Base-by-base conservation (phyloP, 2,329 filamentous ascomycete species). In the Coniochaeta sp. region DNA sequence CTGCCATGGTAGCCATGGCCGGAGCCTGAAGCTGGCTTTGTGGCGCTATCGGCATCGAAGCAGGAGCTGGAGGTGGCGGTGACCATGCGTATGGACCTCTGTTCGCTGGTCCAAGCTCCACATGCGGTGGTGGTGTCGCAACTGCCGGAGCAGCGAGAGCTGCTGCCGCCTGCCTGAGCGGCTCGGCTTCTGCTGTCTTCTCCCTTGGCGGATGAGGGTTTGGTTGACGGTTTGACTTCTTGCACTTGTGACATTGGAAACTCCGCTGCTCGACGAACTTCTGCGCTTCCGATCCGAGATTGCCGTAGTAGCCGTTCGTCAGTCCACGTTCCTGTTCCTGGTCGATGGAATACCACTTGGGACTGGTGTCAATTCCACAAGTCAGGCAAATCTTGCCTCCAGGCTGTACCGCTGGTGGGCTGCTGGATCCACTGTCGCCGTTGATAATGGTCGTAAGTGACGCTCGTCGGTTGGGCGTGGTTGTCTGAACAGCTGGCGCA, bases 231-330 rank as follows among this genome's bases (percentile, higher is more conserved):
- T 81, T 81, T 33, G 73, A 71, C 69, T 84, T 87, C 64, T 79
- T 81, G 69, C 89, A 93, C 71, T 90, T 89, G 73, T 93, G 89
- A 67, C 89, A 93, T 72, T 91, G 88, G 64, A 85, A 88, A 63
- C 80, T 81, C 33, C 81, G 77, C 65, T 86, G 83, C 59, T 82
- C 80, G 50, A 84, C 76, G 67, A 85, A 86, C 69, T 81, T 84
- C 66, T 80, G 78, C 7, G 81, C 82, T 67, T 86, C 82, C n/a
- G 76, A 75, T 55, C 82, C 81, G 58, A 83, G 73, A 47, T 70
- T 73, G 50, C 78, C 81, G 31, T 77, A 73, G 64, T 81, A 77
- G 6, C 79, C 83, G 65, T 81, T 85, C 54, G 72, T 79, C 50
- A 81, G 75, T 64, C 76, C 77, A 58, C 74, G 81, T 67, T 82